Evolutionary conservation across 1,284 basidiomycete genomes (phyloP), one percentile per base, ranked within the genome.

Genomic region (Ustilago tritici): DNA sequence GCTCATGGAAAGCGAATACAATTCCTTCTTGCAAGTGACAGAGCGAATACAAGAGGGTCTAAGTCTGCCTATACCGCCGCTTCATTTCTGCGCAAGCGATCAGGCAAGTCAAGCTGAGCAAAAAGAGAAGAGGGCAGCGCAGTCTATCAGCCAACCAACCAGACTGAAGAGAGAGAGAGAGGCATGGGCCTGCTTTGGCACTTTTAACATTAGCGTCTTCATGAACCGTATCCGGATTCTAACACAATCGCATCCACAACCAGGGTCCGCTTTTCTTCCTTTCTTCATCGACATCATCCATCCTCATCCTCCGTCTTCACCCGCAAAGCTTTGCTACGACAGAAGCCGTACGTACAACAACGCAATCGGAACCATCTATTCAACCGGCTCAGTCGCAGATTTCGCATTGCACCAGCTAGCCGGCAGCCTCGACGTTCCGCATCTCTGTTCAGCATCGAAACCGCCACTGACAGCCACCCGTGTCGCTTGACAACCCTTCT

Each of bases 321-420:
- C 38, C 32, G 31, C 56, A 34, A 28, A 58, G 53, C 49, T 47
- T 61, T 58, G 53, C 54, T 58, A 43, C 59, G 32, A 65, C 54
- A 65, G 59, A 65, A 58, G 59, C 43, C 57, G 68, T 70, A 65
- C 52, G 68, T 70, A 65, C 55, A n/a, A 17, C 55, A 32, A 17
- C 19, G 15, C 56, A 11, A 6, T 17, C 23, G 6, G 34, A 17
- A 14, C 19, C n/a, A 12, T 46, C 11, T 38, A 35, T 12, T 55
- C 52, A 12, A 41, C 28, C 35, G 36, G 40, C 50, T 23, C 19
- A 46, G 4, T 19, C 43, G 43, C 43, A 46, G 5, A 19, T 9
- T 46, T 19, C n/a, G 43, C 43, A 46, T 46, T 46, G 17, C 17
- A 46, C 17, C 12, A 7, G 32, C 61, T 14, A 56, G 14, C 19